Percentiles rank a stretch among this genome's conserved stretches.
phyloP scores from a whole-genome alignment of 2,329 filamentous ascomycete genomes.

The Simplicillium sp. region DNA sequence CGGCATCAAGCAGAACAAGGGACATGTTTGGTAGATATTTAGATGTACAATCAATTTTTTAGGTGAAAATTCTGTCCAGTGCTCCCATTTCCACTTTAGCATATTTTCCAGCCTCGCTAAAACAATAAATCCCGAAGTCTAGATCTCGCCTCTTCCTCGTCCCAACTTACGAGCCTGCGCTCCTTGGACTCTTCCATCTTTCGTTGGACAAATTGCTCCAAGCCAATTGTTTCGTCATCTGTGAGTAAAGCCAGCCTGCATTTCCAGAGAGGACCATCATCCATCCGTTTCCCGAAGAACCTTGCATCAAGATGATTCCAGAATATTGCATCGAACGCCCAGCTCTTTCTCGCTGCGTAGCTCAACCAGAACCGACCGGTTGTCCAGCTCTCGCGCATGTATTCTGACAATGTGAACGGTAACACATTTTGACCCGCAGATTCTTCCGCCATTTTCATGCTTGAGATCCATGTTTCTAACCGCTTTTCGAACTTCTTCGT shows the following conservation, averaged over 20 bases:
- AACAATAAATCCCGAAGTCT: too few species aligned
- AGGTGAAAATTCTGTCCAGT: too few species aligned
- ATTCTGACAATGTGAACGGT: conserved; percentile 1
- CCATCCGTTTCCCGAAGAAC: conserved; percentile 17
- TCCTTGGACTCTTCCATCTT: conserved; percentile 20
- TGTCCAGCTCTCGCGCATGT: conserved; percentile 23
- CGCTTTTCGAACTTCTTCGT: conserved; percentile 14
- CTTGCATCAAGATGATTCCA: conserved; percentile 21
- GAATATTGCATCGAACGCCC: conserved; percentile 22
- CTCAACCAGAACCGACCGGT: conserved; percentile 25
- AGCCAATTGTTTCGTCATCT: conserved; percentile 12
- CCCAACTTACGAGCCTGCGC: conserved; percentile 15
- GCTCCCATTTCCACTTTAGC: too few species aligned
- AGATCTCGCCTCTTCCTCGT: conserved; percentile 9
- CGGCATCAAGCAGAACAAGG: conserved; percentile 39
- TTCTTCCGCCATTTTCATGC: conserved; percentile 15
- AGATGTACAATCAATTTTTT: too few species aligned
- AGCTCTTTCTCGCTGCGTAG: conserved; percentile 22
- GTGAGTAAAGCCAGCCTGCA: conserved; percentile 17
- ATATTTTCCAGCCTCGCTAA: too few species aligned
- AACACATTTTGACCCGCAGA: background rate
- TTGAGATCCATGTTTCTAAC: conserved; percentile 19
- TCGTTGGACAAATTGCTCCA: conserved; percentile 19
- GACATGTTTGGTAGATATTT: conserved; percentile 13
- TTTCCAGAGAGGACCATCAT: conserved; percentile 15